Evolutionary conservation across 2,329 filamentous ascomycete genomes (phyloP).

Genomic region (Aspergillus fumigatiaffinis): DNA sequence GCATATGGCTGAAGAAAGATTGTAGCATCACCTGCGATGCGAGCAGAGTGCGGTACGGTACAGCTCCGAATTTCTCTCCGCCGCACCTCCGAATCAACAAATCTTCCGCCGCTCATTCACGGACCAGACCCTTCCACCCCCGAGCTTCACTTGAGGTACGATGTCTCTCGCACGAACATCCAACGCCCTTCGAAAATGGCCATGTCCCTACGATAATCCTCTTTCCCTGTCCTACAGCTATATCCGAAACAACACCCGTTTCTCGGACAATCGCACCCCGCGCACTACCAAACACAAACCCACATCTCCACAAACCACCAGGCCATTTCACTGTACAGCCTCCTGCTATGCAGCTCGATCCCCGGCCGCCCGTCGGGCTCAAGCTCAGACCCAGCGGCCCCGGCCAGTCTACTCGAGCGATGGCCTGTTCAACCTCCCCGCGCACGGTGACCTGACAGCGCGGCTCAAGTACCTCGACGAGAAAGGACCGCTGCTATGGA

Average conservation of each 20-base stretch:
- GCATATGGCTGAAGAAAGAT: not conserved
- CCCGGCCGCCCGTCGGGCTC: conserved; percentile 7
- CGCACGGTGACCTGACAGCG: not conserved
- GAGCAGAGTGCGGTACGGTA: not conserved
- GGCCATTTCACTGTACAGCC: conserved; percentile 10
- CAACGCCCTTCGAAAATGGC: conserved; percentile 13
- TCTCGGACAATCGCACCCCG: not conserved
- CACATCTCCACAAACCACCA: not conserved
- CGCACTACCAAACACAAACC: not conserved
- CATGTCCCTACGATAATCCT: conserved; percentile 1
- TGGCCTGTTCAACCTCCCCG: not conserved
- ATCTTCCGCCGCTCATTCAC: not conserved
- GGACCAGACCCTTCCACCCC: not conserved
- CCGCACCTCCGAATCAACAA: conserved; percentile 4
- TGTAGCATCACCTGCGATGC: not conserved
- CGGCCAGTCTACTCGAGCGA: not conserved
- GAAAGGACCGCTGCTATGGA: not conserved
- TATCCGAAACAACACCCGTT: not conserved
- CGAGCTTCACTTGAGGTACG: not conserved
- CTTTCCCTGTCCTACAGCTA: not conserved
- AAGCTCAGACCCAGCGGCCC: not conserved
- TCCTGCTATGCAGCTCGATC: conserved; percentile 7
- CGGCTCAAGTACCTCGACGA: conserved; percentile 2
- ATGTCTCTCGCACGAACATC: conserved; percentile 17
- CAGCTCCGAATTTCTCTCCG: conserved; percentile 2